These are phyloP conservation scores for Sistotremastrum suecicum DNA, from an alignment of 768 basidiomycete species.

Conservation along the genomic window DNA sequence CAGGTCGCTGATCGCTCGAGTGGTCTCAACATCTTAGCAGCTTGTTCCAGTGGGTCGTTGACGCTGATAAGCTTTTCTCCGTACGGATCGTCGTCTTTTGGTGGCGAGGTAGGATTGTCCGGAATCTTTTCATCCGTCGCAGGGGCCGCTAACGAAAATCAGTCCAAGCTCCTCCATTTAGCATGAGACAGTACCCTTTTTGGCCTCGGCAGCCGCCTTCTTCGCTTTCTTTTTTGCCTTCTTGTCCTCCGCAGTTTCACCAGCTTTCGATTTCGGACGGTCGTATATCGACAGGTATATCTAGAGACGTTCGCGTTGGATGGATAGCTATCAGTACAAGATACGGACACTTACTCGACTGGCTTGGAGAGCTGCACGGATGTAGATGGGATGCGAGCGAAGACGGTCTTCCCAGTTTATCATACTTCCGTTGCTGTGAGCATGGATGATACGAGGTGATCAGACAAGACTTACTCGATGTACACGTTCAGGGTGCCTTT, in stretches of 20 bases:
- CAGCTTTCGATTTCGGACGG: conserved; percentile 18
- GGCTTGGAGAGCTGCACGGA: conserved; percentile 57
- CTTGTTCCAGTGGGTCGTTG: conserved; percentile 58
- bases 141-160: conserved; percentile 19
- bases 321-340: conserved; percentile 4
- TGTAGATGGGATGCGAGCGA: conserved; percentile 62
- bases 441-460: conserved; percentile 1
- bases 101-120: conserved; percentile 39
- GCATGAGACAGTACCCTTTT: conserved; percentile 71
- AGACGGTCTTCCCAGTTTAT: conserved; percentile 72
- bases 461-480: conserved; percentile 42
- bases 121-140: conserved; percentile 45
- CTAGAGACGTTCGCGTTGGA: conserved; percentile 2
- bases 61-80: conserved; percentile 55
- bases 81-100: conserved; percentile 75
- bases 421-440: conserved; percentile 31
- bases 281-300: conserved; percentile 50
- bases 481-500: conserved; percentile 83
- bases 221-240: conserved; percentile 82
- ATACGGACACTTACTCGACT: conserved; percentile 34
- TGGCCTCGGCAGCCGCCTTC: conserved; percentile 47
- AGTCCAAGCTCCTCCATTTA: no score
- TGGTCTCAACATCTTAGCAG: conserved; percentile 55
- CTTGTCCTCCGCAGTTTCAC: conserved; percentile 50
- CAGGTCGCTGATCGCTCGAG: conserved; percentile 36